These are phyloP conservation scores for Colletotrichum scovillei DNA, from an alignment of 2,329 filamentous ascomycete species.

Conservation along the genomic window DNA sequence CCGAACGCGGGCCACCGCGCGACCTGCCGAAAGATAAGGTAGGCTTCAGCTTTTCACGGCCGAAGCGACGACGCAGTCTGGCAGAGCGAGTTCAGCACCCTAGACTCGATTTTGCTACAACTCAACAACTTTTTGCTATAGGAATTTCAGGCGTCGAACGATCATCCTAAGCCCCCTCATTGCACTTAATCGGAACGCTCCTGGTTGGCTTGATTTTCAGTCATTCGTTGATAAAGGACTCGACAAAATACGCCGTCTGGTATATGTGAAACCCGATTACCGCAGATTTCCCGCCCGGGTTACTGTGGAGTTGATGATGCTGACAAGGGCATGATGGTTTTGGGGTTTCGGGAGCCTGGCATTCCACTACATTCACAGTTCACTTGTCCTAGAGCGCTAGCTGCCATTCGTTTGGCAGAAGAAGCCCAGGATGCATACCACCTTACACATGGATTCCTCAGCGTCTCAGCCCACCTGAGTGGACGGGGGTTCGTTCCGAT, in stretches of 20 bases:
- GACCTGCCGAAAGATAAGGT: background rate
- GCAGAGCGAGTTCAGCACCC: background rate
- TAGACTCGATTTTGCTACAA: background rate
- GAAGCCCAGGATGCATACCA: constrained; percentile 1
- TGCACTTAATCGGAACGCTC: background rate
- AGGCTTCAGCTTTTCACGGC: background rate
- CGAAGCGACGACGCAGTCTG: background rate
- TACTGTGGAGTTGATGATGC: constrained; percentile 7
- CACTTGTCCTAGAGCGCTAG: background rate
- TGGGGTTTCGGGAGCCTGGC: constrained; percentile 1
- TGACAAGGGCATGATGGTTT: background rate
- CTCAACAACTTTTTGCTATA: background rate
- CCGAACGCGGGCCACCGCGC: background rate
- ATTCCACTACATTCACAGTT: background rate
- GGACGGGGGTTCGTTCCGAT: constrained; percentile 19
- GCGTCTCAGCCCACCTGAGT: constrained; percentile 12
- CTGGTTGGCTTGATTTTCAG: background rate
- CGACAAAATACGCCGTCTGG: constrained; percentile 14
- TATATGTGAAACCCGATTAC: constrained; percentile 30
- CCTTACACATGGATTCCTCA: constrained; percentile 32
- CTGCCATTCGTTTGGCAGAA: background rate
- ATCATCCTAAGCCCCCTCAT: background rate
- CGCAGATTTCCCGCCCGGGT: constrained; percentile 30
- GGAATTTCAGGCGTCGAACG: background rate
- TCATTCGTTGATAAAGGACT: background rate